Conservation (phyloP, 257 asterid genomes). For the Phtheirospermum japonicum region DNA sequence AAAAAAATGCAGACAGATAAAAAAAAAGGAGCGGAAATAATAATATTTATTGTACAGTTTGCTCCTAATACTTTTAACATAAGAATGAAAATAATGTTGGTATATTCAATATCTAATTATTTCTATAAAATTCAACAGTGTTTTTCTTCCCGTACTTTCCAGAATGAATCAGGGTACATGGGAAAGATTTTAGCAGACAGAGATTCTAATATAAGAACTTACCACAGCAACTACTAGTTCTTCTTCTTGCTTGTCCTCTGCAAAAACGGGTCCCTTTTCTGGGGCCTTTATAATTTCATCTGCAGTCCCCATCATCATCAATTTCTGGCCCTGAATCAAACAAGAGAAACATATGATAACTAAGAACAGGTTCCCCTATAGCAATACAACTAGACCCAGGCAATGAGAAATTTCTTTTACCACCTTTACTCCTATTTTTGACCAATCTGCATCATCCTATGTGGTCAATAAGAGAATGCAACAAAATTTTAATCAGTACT, state of each 20-base stretch:
- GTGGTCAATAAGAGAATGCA: conserved; percentile 21
- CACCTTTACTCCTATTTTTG: no score
- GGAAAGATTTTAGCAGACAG: neutral
- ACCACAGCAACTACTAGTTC: conserved; percentile 72
- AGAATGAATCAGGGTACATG: conserved; percentile 8
- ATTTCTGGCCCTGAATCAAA: conserved; percentile 88
- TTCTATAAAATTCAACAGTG: conserved; percentile 4
- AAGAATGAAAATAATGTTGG: neutral
- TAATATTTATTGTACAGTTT: neutral
- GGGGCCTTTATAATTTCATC: conserved; percentile 97
- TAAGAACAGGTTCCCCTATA: no score
- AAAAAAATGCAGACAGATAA: no score
- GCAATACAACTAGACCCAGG: no score
- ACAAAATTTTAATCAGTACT: no score
- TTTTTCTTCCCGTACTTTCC: conserved; percentile 10
- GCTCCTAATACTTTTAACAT: conserved; percentile 3
- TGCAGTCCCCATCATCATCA: conserved; percentile 99
- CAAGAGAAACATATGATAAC: no score
- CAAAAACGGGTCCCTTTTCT: no score
- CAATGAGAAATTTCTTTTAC: no score
- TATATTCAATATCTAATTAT: no score
- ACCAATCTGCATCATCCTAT: no score
- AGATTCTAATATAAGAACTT: conserved; percentile 30
- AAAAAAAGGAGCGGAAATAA: neutral
- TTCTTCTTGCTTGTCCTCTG: conserved; percentile 98